These are phyloP conservation scores for Begonia masoniana DNA, from an alignment of 306 rosid species.

Conservation along the genomic window DNA sequence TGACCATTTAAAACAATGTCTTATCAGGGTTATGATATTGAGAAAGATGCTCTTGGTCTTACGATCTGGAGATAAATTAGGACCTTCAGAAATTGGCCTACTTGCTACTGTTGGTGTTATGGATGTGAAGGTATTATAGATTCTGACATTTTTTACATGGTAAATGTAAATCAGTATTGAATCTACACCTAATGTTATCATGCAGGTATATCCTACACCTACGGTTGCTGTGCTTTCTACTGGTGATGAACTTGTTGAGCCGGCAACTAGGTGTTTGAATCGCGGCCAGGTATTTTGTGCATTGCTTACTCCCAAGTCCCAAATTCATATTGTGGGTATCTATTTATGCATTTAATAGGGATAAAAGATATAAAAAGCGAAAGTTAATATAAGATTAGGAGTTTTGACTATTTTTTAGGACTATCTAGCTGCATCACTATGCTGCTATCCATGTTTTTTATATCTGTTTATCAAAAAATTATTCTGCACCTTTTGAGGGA, in stretches of 20 bases:
- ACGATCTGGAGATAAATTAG: constrained; percentile 66
- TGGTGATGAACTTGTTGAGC: constrained; percentile 90
- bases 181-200: constrained; percentile 8
- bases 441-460: too few relatives aligned
- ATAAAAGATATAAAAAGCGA: too few relatives aligned
- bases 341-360: too few relatives aligned
- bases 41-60: constrained; percentile 57
- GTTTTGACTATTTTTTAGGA: too few relatives aligned
- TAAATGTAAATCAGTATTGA: not conserved
- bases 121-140: constrained; percentile 49
- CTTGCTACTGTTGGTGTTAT: constrained; percentile 83
- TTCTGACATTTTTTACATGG: not conserved
- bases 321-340: too few relatives aligned
- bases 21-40: constrained; percentile 64
- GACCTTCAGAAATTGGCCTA: constrained; percentile 86
- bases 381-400: too few relatives aligned
- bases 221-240: constrained; percentile 76
- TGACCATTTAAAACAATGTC: not conserved
- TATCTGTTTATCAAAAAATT: too few relatives aligned
- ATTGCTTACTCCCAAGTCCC: too few relatives aligned
- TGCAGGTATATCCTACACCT: constrained; percentile 70
- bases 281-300: constrained; percentile 67
- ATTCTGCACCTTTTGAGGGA: too few relatives aligned
- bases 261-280: constrained; percentile 34
- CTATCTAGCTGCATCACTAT: too few relatives aligned